These are phyloP conservation scores for Russula sp. DNA, from an alignment of 768 basidiomycete species.

Conservation along the genomic window DNA sequence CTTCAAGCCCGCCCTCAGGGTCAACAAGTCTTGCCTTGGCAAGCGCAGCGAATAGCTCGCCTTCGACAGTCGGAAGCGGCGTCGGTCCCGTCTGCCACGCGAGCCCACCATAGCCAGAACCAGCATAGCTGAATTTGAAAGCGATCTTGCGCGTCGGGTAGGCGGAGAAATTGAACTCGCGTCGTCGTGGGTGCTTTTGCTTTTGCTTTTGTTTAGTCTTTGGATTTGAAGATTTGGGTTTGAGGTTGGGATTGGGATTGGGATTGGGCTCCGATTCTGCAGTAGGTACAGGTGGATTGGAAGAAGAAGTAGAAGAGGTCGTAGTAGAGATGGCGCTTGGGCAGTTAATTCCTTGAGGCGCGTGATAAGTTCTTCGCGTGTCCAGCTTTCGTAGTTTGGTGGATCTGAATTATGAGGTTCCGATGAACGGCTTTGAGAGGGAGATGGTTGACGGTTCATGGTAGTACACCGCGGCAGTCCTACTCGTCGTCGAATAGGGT, in stretches of 20 bases:
- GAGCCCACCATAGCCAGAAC: constrained; percentile 88
- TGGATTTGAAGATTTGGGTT: background rate
- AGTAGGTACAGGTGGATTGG: constrained; percentile 1
- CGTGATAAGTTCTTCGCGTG: constrained; percentile 68
- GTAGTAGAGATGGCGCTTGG: constrained; percentile 29
- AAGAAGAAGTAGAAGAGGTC: background rate
- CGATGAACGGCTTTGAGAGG: background rate
- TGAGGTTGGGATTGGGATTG: background rate
- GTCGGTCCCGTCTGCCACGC: constrained; percentile 72
- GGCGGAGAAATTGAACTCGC: constrained; percentile 58
- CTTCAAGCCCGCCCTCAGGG: constrained; percentile 67
- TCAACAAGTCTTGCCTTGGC: constrained; percentile 77
- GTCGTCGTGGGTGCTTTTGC: constrained; percentile 35
- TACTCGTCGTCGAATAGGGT: constrained; percentile 4
- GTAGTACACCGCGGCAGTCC: background rate
- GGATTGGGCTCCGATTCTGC: constrained; percentile 8
- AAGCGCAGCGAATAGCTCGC: constrained; percentile 76
- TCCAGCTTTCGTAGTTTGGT: constrained; percentile 51
- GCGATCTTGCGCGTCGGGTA: constrained; percentile 88
- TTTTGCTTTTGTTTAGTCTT: constrained; percentile 4
- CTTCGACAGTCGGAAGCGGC: constrained; percentile 87
- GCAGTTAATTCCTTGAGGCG: constrained; percentile 46
- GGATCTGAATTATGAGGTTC: background rate
- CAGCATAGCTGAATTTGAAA: constrained; percentile 88
- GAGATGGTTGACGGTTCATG: constrained; percentile 2